Evolutionary conservation across 225 moss, liverwort and hornwort species (phyloP), one percentile per base, ranked within the genome.

Genomic region (Polytrichum commune): DNA sequence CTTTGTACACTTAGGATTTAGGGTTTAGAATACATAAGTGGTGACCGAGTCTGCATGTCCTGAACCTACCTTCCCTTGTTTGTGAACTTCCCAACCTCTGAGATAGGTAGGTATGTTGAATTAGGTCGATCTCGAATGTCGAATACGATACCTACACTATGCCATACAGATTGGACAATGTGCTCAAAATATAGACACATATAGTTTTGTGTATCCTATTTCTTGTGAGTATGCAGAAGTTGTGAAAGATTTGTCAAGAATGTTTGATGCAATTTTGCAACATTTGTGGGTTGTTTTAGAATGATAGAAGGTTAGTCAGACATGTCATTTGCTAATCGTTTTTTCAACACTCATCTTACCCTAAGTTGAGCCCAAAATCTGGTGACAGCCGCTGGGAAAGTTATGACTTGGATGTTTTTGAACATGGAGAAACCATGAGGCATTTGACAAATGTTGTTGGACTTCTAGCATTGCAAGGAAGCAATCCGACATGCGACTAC

Each of bases 401-500:
- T 56, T 32, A 7, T 1, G 7, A 32, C 32, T 32, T 1, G 7
- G 7, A 32, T 32, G 8, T 32, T 32, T 32, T 32, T 32, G 7
- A 7, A 56, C 56, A 56, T 1, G 5, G 1, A 20, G n/a, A n/a
- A 56, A 56, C n/a, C 56, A 19, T 56, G 56, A 56, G 32, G 32
- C 8, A 32, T 56, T 56, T 56, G 18, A n/a, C 18, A n/a, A 18
- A 56, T 6, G 18, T 56, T 56, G n/a, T 20, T 56, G 56, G 56
- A 18, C 5, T 18, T 18, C 56, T 56, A 1, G 56, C 6, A 56
- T 19, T 56, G 10, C 1, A 97, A 94, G 97, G 97, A 7, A 94
- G 94, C 80, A 94, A 97, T 72, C 94, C 97, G 30, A 80, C 65
- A 19, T 29, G 79, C 55, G 91, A 97, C 55, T 94, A 92, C 72